Evolutionary conservation across 2,329 filamentous ascomycete genomes (phyloP), one percentile per base, ranked within the genome.

Genomic region (Neobulgaria alba): DNA sequence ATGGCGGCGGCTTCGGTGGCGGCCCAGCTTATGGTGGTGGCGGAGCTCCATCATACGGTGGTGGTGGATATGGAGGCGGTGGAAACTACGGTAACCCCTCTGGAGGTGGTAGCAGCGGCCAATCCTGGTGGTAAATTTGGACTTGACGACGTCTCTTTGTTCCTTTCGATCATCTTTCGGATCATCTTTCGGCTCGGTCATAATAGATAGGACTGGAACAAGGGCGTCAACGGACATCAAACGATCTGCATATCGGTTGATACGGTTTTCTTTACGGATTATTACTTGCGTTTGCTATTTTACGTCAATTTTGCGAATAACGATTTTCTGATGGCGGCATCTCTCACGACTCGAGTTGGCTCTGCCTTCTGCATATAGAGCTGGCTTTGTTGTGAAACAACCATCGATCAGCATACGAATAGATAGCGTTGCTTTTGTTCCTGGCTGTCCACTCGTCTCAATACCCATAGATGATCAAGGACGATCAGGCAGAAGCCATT

Each of bases 101-200:
- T 20, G 41, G 40, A 15, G 42, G 42, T 23, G 44, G 57, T 30
- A 66, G 68, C 52, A 67, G 66, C 52, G 68, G 66, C 40, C 65
- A 57, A 53, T 76, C 57, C 47, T 77, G 72, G 72, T 76, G 72
- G 72, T 76, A 75, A 57, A 58, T 48, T 26, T 41, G 46, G 39
- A 38, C 36, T 29, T 30, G 15, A 29, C 38, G 48, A 42, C 49
- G 49, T 42, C 35, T 45, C 45, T 46, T 46, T 49, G 47, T 47
- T 51, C 47, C 38, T 52, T 51, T 50, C 21, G 38, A 36, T 30
- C 39, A n/a, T n/a, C n/a, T n/a, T n/a, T 26, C 12, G 7, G 23
- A 26, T 26, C 23, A 26, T 26, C 23, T 38, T 48, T 46, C 39
- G 37, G 42, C 33, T 47, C 38, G 38, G 45, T 46, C 46, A 48